These are phyloP conservation scores for Scleroderma citrinum DNA, from an alignment of 768 basidiomycete genomes.

Conservation along the genomic window DNA sequence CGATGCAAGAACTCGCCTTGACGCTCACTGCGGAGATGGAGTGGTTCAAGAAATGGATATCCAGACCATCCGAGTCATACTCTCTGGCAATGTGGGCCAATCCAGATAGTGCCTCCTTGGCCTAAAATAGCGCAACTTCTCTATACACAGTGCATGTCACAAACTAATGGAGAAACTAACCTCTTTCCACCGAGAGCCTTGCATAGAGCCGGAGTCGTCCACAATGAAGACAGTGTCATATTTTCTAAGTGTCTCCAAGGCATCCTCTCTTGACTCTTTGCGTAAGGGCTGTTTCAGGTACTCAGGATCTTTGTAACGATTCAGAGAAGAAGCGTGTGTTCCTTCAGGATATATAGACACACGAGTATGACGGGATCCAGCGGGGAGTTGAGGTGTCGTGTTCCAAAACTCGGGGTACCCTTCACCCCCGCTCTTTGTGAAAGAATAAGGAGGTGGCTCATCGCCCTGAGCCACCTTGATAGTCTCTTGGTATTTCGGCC, in stretches of 20 bases:
- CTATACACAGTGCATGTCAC: background rate
- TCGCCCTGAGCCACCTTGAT: background rate
- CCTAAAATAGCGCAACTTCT: constrained; percentile 21
- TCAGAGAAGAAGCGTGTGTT: constrained; percentile 5
- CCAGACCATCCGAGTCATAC: constrained; percentile 57
- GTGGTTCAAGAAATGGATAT: constrained; percentile 56
- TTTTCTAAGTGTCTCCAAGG: constrained; percentile 31
- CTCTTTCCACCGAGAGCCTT: constrained; percentile 42
- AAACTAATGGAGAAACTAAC: constrained; percentile 20
- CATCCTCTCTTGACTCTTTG: constrained; percentile 23
- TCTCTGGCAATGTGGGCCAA: constrained; percentile 43
- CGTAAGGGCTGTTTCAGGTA: constrained; percentile 24
- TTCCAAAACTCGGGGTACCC: too few species aligned
- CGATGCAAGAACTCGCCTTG: constrained; percentile 24
- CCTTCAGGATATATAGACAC: constrained; percentile 20
- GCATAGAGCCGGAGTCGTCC: constrained; percentile 60
- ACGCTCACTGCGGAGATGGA: constrained; percentile 28
- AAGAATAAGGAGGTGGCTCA: constrained; percentile 22
- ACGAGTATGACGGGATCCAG: constrained; percentile 15
- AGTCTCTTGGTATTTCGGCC: constrained; percentile 3
- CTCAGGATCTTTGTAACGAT: constrained; percentile 14
- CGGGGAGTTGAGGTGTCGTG: constrained; percentile 2
- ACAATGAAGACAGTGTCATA: constrained; percentile 57
- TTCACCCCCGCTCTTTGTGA: background rate
- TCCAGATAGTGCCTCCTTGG: constrained; percentile 39